Percentiles rank a stretch among this genome's conserved stretches.
Evolutionary conservation across 768 basidiomycete species (phyloP).

Genomic region (Mycena metata): DNA sequence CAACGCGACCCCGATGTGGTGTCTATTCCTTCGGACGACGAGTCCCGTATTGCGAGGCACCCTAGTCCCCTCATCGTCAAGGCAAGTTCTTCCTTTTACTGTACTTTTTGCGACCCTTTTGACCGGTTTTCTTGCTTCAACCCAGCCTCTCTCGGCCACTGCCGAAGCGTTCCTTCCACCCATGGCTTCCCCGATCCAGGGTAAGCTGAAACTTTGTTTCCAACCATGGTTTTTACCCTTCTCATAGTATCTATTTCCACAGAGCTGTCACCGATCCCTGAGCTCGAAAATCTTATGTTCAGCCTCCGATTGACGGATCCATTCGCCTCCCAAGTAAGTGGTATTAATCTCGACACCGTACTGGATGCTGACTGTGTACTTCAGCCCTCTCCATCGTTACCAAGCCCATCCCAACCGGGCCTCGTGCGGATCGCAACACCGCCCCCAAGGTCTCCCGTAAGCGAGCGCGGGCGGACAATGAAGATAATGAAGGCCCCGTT

Average conservation of each 20-base stretch:
- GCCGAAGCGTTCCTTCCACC: too few species aligned
- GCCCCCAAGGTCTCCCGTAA: not conserved
- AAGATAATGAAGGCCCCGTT: not conserved
- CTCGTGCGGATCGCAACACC: slow-evolving; percentile 4
- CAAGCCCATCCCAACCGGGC: slow-evolving; percentile 15
- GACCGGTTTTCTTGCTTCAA: too few species aligned
- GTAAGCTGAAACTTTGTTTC: not conserved
- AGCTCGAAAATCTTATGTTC: slow-evolving; percentile 11
- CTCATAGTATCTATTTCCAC: not conserved
- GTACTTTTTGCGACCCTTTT: too few species aligned
- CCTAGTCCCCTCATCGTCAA: too few species aligned
- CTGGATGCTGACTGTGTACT: too few species aligned
- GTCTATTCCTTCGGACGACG: too few species aligned
- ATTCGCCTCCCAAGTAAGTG: too few species aligned
- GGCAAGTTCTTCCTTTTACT: too few species aligned
- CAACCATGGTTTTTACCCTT: not conserved
- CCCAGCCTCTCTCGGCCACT: too few species aligned
- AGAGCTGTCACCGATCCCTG: slow-evolving; percentile 1
- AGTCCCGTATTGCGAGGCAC: too few species aligned
- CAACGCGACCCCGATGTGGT: not conserved
- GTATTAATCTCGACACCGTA: too few species aligned
- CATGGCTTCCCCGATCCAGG: not conserved
- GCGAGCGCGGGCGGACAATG: not conserved
- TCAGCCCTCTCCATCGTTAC: slow-evolving; percentile 1
- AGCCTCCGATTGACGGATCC: too few species aligned